Conservation (phyloP, 768 basidiomycete genomes). For the Sistotremastrum suecicum region DNA sequence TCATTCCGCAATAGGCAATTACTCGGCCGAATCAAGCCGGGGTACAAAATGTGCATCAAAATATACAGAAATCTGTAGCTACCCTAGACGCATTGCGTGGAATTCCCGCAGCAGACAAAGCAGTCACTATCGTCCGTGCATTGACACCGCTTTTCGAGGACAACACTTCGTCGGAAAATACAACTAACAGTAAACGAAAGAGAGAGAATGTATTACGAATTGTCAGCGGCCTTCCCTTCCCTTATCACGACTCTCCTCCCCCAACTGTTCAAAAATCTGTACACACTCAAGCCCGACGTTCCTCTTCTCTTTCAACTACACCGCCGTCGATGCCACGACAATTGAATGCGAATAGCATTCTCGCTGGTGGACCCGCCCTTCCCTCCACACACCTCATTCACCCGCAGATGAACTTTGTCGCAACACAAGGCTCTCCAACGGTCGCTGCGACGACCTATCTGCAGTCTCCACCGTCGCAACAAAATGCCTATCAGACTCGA, state of each 20-base stretch:
- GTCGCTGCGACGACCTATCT: too few species aligned
- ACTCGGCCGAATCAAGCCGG: slow-evolving; percentile 70
- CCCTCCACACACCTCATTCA: too few species aligned
- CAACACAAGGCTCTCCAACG: too few species aligned
- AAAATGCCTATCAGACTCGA: too few species aligned
- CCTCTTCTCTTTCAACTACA: too few species aligned
- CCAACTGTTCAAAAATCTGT: too few species aligned
- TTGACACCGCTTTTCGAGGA: slow-evolving; percentile 61
- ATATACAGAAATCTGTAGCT: slow-evolving; percentile 53
- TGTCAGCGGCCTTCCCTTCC: slow-evolving; percentile 67
- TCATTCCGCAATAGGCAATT: slow-evolving; percentile 18
- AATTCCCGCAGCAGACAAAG: slow-evolving; percentile 59
- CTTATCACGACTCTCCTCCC: slow-evolving; percentile 52
- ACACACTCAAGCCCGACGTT: too few species aligned
- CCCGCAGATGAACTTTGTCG: too few species aligned
- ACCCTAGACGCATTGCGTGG: slow-evolving; percentile 55
- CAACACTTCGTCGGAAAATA: slow-evolving; percentile 32
- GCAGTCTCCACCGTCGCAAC: too few species aligned
- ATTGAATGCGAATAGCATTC: too few species aligned
- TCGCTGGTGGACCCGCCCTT: too few species aligned
- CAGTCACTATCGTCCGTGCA: slow-evolving; percentile 52
- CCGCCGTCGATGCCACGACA: too few species aligned
- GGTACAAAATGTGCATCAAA: slow-evolving; percentile 59
- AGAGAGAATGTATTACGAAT: slow-evolving; percentile 43
- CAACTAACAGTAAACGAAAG: slow-evolving; percentile 36